These are phyloP conservation scores for Fragaria nilgerrensis DNA, from an alignment of 306 rosid species.

Conservation along the genomic window DNA sequence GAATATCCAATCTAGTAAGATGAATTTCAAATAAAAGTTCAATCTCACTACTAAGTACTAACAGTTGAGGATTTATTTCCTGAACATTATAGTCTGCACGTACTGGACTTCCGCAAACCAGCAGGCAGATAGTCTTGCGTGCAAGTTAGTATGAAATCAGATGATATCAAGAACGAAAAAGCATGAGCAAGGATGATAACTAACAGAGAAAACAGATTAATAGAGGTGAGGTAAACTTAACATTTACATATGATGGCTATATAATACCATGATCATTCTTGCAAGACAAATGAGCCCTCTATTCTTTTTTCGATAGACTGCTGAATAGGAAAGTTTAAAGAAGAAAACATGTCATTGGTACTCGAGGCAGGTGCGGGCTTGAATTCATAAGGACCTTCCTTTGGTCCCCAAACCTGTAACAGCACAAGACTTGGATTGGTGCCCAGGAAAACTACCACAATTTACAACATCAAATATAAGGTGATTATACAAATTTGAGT, in stretches of 20 bases:
- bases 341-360: constrained; percentile 55
- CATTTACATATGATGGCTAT: constrained; percentile 33
- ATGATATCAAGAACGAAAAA: neutral
- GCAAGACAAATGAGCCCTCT: constrained; percentile 84
- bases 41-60: neutral
- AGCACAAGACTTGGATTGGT: neutral
- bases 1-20: neutral
- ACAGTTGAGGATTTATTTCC: neutral
- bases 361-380: constrained; percentile 70
- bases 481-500: neutral
- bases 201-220: constrained; percentile 14
- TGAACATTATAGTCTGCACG: neutral
- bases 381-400: constrained; percentile 84
- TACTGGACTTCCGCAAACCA: neutral
- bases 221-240: constrained; percentile 2
- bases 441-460: constrained; percentile 4
- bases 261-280: constrained; percentile 41
- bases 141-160: neutral
- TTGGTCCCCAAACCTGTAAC: constrained; percentile 90
- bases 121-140: neutral
- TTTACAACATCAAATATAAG: constrained; percentile 13
- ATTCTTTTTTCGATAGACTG: constrained; percentile 70
- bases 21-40: neutral
- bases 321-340: constrained; percentile 59
- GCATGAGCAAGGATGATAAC: neutral